These are phyloP conservation scores for Collybia nuda DNA, from an alignment of 768 basidiomycete genomes.

Conservation along the genomic window DNA sequence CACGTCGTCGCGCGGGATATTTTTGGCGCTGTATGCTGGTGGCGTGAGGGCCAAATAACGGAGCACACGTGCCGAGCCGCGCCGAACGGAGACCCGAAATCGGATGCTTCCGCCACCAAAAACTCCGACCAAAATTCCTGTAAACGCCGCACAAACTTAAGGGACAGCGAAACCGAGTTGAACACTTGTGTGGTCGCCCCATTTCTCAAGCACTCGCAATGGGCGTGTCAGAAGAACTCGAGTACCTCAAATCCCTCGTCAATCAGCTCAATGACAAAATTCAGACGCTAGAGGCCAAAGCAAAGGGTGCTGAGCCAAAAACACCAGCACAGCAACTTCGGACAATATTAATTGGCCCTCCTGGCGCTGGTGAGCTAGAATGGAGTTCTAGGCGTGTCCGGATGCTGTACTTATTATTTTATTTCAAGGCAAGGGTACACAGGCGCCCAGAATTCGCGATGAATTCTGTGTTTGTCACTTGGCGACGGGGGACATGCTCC, in stretches of 20 bases:
- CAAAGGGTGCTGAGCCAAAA: constrained; percentile 44
- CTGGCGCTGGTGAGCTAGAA: constrained; percentile 81
- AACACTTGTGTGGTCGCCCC: constrained; percentile 8
- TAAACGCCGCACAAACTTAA: constrained; percentile 19
- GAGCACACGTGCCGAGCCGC: constrained; percentile 3
- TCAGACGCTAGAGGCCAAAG: constrained; percentile 66
- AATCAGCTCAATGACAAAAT: constrained; percentile 92
- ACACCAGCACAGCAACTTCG: constrained; percentile 80
- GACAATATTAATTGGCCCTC: constrained; percentile 93
- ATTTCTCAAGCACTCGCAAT: constrained; percentile 33
- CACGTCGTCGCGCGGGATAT: constrained; percentile 21
- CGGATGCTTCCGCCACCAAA: constrained; percentile 16
- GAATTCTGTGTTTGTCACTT: constrained; percentile 97
- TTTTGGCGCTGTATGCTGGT: constrained; percentile 16
- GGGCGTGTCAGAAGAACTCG: constrained; percentile 77
- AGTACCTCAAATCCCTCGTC: constrained; percentile 93
- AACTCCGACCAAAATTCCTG: constrained; percentile 27
- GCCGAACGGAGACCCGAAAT: constrained; percentile 7
- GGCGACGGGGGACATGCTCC: constrained; percentile 98
- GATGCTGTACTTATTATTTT: not conserved
- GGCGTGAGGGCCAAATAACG: constrained; percentile 14
- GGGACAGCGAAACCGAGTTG: constrained; percentile 13
- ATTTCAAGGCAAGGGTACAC: constrained; percentile 90
- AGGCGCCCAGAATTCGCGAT: constrained; percentile 90
- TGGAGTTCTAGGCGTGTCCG: not conserved